A percentile compares a stretch with the other conserved stretches of the same genome.
phyloP scores from a whole-genome alignment of 108 stramenopile genomes.

The Fragilaria crotonensis region DNA sequence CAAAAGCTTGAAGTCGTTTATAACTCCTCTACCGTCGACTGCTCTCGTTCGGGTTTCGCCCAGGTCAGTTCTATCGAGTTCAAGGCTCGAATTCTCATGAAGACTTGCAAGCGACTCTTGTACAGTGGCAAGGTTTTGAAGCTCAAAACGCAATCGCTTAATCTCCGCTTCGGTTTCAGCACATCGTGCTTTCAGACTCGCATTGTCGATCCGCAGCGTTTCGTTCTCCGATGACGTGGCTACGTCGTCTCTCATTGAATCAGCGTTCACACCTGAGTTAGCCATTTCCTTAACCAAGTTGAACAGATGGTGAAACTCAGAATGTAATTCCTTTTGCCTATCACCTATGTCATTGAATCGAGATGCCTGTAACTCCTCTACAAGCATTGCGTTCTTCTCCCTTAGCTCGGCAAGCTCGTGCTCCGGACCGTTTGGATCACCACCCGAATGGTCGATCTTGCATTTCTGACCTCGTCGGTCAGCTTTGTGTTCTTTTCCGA shows the following conservation, averaged over 20 bases:
- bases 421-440: neutral
- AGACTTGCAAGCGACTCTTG: no score
- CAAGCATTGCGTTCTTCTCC: neutral
- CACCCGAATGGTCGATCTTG: neutral
- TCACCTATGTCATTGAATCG: neutral
- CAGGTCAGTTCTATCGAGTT: neutral
- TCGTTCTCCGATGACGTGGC: neutral
- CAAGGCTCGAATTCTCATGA: neutral
- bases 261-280: neutral
- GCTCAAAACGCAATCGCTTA: neutral
- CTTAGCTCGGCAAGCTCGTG: neutral
- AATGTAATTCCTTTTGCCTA: neutral
- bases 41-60: neutral
- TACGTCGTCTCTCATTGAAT: neutral
- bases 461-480: conserved; percentile 11
- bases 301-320: neutral
- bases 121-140: neutral
- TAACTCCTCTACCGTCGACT: neutral
- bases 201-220: neutral
- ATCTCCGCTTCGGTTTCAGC: neutral
- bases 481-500: conserved; percentile 8
- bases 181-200: neutral
- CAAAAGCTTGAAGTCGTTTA: neutral
- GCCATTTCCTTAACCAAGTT: neutral
- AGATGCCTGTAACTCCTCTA: neutral